Percentiles rank a stretch among this genome's conserved stretches.
These are phyloP conservation scores for Epichloe sylvatica DNA, from an alignment of 2,329 filamentous ascomycete species.

Conservation along the genomic window DNA sequence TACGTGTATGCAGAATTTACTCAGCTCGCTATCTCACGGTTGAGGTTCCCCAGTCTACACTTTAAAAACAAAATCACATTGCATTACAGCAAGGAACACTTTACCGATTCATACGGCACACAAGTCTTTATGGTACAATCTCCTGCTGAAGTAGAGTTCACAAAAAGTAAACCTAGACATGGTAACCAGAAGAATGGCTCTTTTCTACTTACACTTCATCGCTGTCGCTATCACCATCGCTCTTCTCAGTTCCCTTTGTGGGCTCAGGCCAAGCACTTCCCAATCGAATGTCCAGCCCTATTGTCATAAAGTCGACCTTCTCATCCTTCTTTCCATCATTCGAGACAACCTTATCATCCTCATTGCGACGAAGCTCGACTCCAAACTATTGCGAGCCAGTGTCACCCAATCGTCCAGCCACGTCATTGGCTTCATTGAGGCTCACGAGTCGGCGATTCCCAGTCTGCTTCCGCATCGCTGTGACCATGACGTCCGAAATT, in stretches of 20 bases:
- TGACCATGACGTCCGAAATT: constrained; percentile 23
- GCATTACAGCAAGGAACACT: not conserved
- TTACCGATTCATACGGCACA: too few relatives aligned
- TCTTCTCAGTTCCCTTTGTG: constrained; percentile 7
- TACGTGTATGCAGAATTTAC: not conserved
- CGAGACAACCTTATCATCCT: constrained; percentile 12
- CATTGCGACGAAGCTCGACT: constrained; percentile 15
- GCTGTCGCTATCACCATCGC: not conserved
- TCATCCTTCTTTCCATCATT: constrained; percentile 11
- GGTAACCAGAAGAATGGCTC: not conserved
- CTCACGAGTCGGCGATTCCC: constrained; percentile 36
- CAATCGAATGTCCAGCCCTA: constrained; percentile 9
- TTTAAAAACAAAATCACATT: not conserved
- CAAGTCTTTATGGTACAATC: too few relatives aligned
- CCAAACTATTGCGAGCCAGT: constrained; percentile 23
- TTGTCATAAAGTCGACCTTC: constrained; percentile 19
- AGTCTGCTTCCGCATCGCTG: constrained; percentile 17
- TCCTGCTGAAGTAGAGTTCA: too few relatives aligned
- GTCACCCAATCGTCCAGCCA: constrained; percentile 41
- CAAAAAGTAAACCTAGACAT: too few relatives aligned
- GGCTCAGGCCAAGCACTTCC: constrained; percentile 11
- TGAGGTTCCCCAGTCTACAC: not conserved
- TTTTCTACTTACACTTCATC: not conserved
- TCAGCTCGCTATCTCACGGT: not conserved
- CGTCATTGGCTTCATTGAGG: constrained; percentile 43